Evolutionary conservation across 495 filamentous ascomycete genomes (phyloP).

Genomic region (Bryoglossum gracile): DNA sequence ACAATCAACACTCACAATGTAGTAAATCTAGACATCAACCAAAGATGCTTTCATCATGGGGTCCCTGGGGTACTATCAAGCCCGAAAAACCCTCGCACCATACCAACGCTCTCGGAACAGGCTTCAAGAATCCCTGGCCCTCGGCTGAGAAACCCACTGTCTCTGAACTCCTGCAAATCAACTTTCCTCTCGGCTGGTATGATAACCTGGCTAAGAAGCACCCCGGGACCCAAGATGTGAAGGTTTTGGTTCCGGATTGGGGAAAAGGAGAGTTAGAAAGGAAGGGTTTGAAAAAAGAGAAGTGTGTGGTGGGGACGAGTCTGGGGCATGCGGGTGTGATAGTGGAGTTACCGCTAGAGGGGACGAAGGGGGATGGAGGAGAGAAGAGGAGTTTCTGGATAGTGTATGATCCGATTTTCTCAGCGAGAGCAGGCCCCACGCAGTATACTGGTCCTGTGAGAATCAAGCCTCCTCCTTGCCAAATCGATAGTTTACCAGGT

Average conservation of each 20-base stretch:
- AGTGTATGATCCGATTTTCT: constrained; percentile 50
- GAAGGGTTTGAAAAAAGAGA: background rate
- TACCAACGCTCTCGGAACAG: constrained; percentile 20
- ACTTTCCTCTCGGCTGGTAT: constrained; percentile 15
- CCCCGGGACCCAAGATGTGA: constrained; percentile 7
- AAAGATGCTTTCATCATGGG: background rate
- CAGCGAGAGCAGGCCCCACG: constrained; percentile 39
- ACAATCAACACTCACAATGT: no score
- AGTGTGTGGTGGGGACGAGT: constrained; percentile 34
- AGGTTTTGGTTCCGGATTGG: constrained; percentile 16
- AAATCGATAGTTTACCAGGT: constrained; percentile 37
- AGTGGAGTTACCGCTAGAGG: constrained; percentile 30
- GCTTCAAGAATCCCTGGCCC: constrained; percentile 50
- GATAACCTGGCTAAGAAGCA: constrained; percentile 9
- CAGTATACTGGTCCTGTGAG: constrained; percentile 41
- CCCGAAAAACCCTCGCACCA: constrained; percentile 17
- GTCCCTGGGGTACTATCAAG: background rate
- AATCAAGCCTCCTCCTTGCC: constrained; percentile 43
- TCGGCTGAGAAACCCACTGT: constrained; percentile 32
- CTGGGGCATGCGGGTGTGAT: constrained; percentile 47
- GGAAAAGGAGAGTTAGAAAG: constrained; percentile 5
- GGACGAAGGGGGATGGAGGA: constrained; percentile 1
- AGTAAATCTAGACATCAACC: background rate
- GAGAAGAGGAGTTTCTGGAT: constrained; percentile 22
- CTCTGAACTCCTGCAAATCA: constrained; percentile 22